These are phyloP conservation scores for Alternaria gaisen DNA, from an alignment of 2,329 filamentous ascomycete genomes.

Conservation along the genomic window DNA sequence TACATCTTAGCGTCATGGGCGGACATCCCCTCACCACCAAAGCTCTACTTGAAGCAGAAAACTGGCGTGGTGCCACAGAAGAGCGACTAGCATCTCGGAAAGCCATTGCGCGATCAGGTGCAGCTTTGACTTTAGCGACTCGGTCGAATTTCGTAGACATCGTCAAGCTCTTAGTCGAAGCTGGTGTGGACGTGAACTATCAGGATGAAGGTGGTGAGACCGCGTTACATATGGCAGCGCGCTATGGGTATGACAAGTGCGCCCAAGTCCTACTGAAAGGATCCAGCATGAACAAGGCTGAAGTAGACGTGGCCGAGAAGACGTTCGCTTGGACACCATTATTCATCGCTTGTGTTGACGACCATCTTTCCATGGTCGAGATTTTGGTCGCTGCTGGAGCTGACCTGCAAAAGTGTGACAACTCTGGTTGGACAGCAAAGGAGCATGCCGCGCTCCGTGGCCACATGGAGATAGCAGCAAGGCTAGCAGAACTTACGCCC, in stretches of 20 bases:
- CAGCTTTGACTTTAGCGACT: slow-evolving; percentile 85
- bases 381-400: slow-evolving; percentile 81
- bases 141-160: slow-evolving; percentile 87
- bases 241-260: slow-evolving; percentile 85
- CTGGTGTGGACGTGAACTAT: slow-evolving; percentile 92
- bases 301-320: slow-evolving; percentile 81
- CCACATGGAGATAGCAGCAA: slow-evolving; percentile 80
- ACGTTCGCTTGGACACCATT: slow-evolving; percentile 95
- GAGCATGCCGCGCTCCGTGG: slow-evolving; percentile 93
- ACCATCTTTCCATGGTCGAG: slow-evolving; percentile 77
- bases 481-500: slow-evolving; percentile 68
- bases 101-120: slow-evolving; percentile 80
- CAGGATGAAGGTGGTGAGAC: slow-evolving; percentile 91
- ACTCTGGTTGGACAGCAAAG: slow-evolving; percentile 91
- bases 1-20: slow-evolving; percentile 91
- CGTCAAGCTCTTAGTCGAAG: slow-evolving; percentile 85
- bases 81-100: slow-evolving; percentile 72
- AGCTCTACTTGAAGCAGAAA: slow-evolving; percentile 80
- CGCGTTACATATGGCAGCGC: slow-evolving; percentile 88
- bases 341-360: slow-evolving; percentile 91
- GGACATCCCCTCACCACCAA: slow-evolving; percentile 88
- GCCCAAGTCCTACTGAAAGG: slow-evolving; percentile 78
- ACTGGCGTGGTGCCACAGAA: slow-evolving; percentile 72
- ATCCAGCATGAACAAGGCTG: slow-evolving; percentile 72
- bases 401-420: slow-evolving; percentile 76